Base-by-base conservation (phyloP, 139 green algal genomes). In the Spirogloea muscicola region DNA sequence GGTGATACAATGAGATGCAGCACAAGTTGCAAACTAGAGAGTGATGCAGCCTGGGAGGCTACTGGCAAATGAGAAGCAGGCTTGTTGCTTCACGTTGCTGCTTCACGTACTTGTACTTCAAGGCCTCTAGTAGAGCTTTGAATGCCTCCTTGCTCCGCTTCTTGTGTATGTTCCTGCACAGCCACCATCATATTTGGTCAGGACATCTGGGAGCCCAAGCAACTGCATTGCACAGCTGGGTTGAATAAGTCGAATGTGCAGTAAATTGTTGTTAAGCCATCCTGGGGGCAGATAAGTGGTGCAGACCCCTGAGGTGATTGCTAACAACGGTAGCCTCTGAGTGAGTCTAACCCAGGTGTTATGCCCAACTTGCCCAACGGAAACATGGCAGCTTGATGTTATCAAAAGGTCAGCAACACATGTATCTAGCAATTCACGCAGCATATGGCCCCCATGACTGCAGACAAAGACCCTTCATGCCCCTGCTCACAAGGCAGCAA, bases 401-500 rank as follows among this genome's bases (percentile, higher is more conserved):
- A n/a, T n/a, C n/a, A n/a, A n/a, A n/a, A n/a, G n/a, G n/a, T n/a
- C n/a, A n/a, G n/a, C n/a, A n/a, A n/a, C n/a, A n/a, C n/a, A n/a
- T n/a, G n/a, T 10, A 13, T 10, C 43, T 10, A 13, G 10, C 43
- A 13, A 13, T 10, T 13, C 10, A n/a, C n/a, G n/a, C n/a, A n/a
- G n/a, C n/a, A n/a, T n/a, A n/a, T n/a, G n/a, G n/a, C n/a, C n/a
- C n/a, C n/a, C n/a, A n/a, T n/a, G n/a, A n/a, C n/a, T n/a, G n/a
- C n/a, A n/a, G n/a, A n/a, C n/a, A n/a, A n/a, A n/a, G n/a, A n/a
- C n/a, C n/a, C n/a, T n/a, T n/a, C n/a, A n/a, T n/a, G n/a, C n/a
- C n/a, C n/a, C n/a, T 9, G 16, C 59, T 68, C 40, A 68, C 63
- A 97, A 79, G 7, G 91, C 91, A 1, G 89, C 92, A 36, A 97